Percentiles rank a stretch among this genome's conserved stretches.
Evolutionary conservation across 2,329 filamentous ascomycete genomes (phyloP).

Genomic region (Onygenales sp.): DNA sequence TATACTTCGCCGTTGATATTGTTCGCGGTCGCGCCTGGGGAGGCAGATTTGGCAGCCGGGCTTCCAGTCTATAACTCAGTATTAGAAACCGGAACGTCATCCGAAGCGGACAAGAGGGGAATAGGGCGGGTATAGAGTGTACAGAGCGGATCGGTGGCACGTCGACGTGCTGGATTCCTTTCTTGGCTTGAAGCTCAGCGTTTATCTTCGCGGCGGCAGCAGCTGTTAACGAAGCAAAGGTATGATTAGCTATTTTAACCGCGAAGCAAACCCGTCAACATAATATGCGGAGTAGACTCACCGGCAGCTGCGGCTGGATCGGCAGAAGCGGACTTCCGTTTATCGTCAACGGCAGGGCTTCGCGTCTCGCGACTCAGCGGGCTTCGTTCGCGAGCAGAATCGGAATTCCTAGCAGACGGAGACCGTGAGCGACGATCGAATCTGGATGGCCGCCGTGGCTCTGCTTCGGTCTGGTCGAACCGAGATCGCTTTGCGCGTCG

Average conservation of each 20-base stretch:
- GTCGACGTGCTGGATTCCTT: conserved; percentile 82
- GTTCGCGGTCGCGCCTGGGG: conserved; percentile 38
- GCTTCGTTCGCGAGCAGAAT: conserved; percentile 69
- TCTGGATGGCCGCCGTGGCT: conserved; percentile 64
- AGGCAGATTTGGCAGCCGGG: conserved; percentile 46
- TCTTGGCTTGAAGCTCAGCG: conserved; percentile 73
- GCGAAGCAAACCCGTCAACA: neutral
- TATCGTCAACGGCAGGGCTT: conserved; percentile 37
- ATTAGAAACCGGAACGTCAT: conserved; percentile 7
- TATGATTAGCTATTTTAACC: conserved; percentile 5
- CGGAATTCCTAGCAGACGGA: conserved; percentile 57
- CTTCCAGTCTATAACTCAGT: conserved; percentile 32
- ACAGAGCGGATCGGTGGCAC: conserved; percentile 68
- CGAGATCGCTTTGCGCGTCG: conserved; percentile 75
- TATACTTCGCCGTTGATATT: conserved; percentile 82
- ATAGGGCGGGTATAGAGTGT: conserved; percentile 14
- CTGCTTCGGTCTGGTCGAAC: conserved; percentile 85
- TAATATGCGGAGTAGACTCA: conserved; percentile 30
- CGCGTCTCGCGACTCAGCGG: conserved; percentile 51
- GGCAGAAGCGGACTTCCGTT: conserved; percentile 43
- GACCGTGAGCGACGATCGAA: conserved; percentile 91
- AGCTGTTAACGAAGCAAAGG: conserved; percentile 41
- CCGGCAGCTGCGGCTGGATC: conserved; percentile 65
- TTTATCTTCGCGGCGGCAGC: conserved; percentile 85
- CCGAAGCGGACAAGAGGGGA: neutral